Evolutionary conservation across 331 rosid genomes (phyloP), one percentile per base, ranked within the genome.

Genomic region (Malus hybrid): DNA sequence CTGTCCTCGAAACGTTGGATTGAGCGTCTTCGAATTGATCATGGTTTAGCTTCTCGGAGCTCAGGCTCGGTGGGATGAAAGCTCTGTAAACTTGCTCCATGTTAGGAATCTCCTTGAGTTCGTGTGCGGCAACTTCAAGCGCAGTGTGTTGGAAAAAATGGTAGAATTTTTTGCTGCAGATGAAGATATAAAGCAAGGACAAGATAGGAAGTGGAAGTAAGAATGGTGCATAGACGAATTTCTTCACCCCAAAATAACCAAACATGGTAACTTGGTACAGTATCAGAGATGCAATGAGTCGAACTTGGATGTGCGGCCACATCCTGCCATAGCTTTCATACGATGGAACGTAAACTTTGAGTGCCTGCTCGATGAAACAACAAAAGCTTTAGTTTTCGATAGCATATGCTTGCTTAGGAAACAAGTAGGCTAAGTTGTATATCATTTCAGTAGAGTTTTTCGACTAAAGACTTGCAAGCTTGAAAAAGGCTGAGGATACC

Each of bases 281-380:
- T 34, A 90, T 50, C 74, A 95, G 84, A 72, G 98, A 15, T 63
- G 98, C 98, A 13, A 95, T 68, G 34, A 95, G 54, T 16, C 98
- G 96, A 67, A 65, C 61, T 75, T 70, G 67, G 20, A 95, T 74
- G 90, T 95, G 99, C 0, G 99, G 99, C 99, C 99, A 95, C 85
- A 95, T 81, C 82, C 88, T 92, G 78, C 99, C 99, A 69, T 92
- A 73, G 63, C 93, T 89, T 82, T 92, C 99, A 57, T 86, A 95
- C 1, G 91, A n/a, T 54, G 99, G 98, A 76, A 91, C 90, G 59
- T 92, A 90, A 6, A 95, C 99, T 81, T 90, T 95, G 65, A 95
- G 90, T 44, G 88, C 97, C 98, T 95, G 90, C 73, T 11, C 69
- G 39, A 39, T 50, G 4, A 27, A 76, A 65, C 11, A 65, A 16